Evolutionary conservation across 305 asterid genomes (phyloP).

Genomic region (Ilex paraguariensis): DNA sequence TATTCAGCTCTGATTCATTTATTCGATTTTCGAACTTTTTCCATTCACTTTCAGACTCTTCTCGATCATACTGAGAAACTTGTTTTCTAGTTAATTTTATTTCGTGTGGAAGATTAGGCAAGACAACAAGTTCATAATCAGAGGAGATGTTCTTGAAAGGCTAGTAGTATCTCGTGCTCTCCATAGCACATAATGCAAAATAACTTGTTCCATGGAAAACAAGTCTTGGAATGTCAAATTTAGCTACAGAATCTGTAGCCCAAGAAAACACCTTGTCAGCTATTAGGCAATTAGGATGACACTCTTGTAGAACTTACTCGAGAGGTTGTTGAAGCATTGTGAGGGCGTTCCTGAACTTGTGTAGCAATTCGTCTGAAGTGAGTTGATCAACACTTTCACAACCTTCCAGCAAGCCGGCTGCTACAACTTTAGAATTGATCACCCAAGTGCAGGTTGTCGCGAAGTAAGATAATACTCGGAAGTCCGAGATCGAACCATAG

Average conservation of each 20-base stretch:
- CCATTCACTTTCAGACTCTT: conserved; percentile 1
- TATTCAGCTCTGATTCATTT: conserved; percentile 10
- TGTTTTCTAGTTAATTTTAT: conserved; percentile 15
- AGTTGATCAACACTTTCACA: conserved; percentile 6
- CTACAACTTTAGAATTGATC: no score
- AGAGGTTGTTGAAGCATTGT: conserved; percentile 18
- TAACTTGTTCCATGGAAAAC: conserved; percentile 19
- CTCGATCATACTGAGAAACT: not conserved
- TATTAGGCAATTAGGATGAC: conserved; percentile 20
- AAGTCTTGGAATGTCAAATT: conserved; percentile 14
- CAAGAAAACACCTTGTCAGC: conserved; percentile 12
- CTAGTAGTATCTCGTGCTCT: not conserved
- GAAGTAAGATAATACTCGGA: no score
- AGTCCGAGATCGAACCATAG: no score
- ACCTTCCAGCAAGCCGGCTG: conserved; percentile 9
- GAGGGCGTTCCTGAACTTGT: conserved; percentile 4
- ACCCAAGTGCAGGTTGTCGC: no score
- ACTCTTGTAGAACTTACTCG: conserved; percentile 9
- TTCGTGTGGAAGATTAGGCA: conserved; percentile 24
- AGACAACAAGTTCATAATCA: conserved; percentile 17
- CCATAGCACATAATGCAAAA: conserved; percentile 13
- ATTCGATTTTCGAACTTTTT: not conserved
- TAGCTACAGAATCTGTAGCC: conserved; percentile 14
- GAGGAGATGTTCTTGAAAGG: conserved; percentile 15
- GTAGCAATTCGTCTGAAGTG: not conserved